Base-by-base conservation (phyloP, 2,329 filamentous ascomycete genomes). In the Talaromyces sp. region DNA sequence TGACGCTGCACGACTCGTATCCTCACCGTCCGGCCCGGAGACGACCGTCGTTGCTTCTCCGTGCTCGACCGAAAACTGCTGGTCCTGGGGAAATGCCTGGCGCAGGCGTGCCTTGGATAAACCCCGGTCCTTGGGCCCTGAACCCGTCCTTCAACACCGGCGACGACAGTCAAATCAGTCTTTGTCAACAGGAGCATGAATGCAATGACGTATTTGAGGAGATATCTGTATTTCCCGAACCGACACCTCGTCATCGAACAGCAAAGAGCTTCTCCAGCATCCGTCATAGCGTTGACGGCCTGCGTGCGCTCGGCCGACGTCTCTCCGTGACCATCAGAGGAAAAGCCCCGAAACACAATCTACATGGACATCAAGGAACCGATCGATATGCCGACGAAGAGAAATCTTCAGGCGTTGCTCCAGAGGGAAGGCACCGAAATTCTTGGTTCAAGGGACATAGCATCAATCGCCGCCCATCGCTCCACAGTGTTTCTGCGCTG, bases 181-280 rank as follows among this genome's bases (percentile, higher is more conserved):
- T 67, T 47, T 61, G 59, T 10, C 67, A 67, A 50, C 73, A 75
- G 61, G 66, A 68, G 1, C 68, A 72, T 43, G 50, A 72, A 54
- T 68, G 72, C 56, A 71, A 63, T 1, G 68, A 70, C 5, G 73
- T 71, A 1, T 50, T 77, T 52, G 75, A 78, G 62, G 76, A 77
- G 37, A 72, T 72, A 58, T 71, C 71, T 41, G 70, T 71, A 22
- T 75, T 77, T 24, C 71, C 75, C 3, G 72, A 74, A 33, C 71
- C 72, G 9, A 67, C 67, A 14, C 72, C 72, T n/a, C 70, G 72
- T n/a, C 75, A 73, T 27, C 76, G 75, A 39, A 67, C 70, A 47
- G 71, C 77, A 60, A 80, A 77, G 69, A 80, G 77, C 66, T 79
- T 81, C 68, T 80, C 78, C 43, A 77, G 70, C 43, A 68, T 81